Percentiles rank a stretch among this genome's conserved stretches.
Conservation (phyloP, 1,284 basidiomycete genomes). For the Leccinum holopus region DNA sequence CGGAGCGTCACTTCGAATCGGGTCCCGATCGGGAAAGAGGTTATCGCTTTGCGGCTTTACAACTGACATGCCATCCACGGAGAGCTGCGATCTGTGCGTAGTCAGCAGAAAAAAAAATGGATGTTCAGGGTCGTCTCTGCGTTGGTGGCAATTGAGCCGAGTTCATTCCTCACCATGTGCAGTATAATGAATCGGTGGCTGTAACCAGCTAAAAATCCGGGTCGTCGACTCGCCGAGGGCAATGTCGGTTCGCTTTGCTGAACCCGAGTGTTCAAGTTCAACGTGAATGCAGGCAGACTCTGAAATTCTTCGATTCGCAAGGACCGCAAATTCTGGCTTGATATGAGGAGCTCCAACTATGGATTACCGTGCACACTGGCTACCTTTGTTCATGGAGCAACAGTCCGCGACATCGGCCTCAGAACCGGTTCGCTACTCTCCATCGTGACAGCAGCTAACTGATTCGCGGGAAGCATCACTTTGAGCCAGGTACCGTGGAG, state of each 20-base stretch:
- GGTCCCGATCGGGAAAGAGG: background rate
- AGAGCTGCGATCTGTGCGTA: background rate
- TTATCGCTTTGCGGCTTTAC: background rate
- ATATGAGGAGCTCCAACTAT: background rate
- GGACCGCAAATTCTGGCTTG: background rate
- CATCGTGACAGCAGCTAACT: background rate
- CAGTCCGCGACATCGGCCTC: background rate
- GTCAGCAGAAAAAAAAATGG: background rate
- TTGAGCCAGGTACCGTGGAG: background rate
- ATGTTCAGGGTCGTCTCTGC: background rate
- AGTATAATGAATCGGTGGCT: background rate
- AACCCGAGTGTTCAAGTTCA: background rate
- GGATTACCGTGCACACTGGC: background rate
- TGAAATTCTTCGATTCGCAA: background rate
- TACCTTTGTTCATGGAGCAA: background rate
- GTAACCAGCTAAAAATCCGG: background rate
- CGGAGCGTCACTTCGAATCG: background rate
- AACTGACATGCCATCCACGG: background rate
- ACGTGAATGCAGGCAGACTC: background rate
- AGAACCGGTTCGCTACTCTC: background rate
- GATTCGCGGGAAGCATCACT: background rate
- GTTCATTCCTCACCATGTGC: background rate
- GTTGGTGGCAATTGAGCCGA: background rate
- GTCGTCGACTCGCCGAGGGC: background rate
- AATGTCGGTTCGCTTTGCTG: background rate